Evolutionary conservation across 805 yeast species (phyloP), one percentile per base, ranked within the genome.

Genomic region (Hanseniaspora occidentalis): DNA sequence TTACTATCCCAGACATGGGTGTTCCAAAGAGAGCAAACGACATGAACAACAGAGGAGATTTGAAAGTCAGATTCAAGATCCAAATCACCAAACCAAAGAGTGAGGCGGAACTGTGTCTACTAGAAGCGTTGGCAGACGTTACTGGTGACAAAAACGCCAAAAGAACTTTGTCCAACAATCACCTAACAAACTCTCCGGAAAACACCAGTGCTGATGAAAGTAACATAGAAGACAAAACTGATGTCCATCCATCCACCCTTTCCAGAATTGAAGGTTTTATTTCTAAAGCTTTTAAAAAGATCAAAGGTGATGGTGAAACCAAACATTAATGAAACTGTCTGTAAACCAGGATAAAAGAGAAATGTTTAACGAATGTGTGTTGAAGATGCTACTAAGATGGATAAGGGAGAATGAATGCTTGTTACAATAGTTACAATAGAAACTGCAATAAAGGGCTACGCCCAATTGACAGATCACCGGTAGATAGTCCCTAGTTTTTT

Each of bases 81-180:
- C 73, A 75, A 51, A 75, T 86, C 3, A 65, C 78, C 50, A 72
- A 77, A 43, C 94, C 97, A 2, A 70, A 71, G 41, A 79, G 83
- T 19, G 83, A 89, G 11, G 79, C 92, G 1, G 95, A 92, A 58
- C 79, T 78, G 10, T 94, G 94, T 22, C 65, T 92, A 41, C 69
- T 94, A 52, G 99, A 92, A 58, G 95, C 96, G 0, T 69, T 92
- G 47, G 98, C 99, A 1, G 96, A 86, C 54, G 81, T 94, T 2
- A 72, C 81, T 37, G 75, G 82, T 43, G 99, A 92, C 58, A 67
- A 67, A 34, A 70, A 68, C 19, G 98, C 98, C 3, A 81, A 72
- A 49, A 67, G 94, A 47, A 66, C 78, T 10, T 44, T 49, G 21
- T 37, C 48, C 2, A 43, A 33, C 17, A 39, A 41, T 18, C 21